These are phyloP conservation scores for Aspergillus sclerotioniger DNA, from an alignment of 495 filamentous ascomycete species.

Conservation along the genomic window DNA sequence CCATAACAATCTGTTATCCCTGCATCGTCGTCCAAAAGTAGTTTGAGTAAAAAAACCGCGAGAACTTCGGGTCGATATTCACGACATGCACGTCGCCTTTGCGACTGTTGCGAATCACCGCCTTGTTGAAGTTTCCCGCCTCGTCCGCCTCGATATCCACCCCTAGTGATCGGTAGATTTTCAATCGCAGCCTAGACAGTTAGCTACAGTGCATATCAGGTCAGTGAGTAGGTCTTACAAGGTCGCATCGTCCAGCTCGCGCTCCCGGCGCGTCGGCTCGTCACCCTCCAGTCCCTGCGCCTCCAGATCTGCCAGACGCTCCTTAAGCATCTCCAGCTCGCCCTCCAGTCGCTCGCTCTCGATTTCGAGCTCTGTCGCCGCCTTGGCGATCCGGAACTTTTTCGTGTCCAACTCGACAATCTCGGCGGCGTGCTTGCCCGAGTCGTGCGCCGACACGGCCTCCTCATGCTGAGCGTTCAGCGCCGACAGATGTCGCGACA, in stretches of 20 bases:
- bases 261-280: constrained; percentile 53
- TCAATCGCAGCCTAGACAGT: constrained; percentile 66
- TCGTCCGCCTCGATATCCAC: constrained; percentile 84
- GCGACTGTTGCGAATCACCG: constrained; percentile 78
- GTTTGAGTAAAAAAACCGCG: constrained; percentile 87
- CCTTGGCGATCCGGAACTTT: constrained; percentile 92
- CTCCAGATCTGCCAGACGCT: constrained; percentile 76
- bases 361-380: constrained; percentile 82
- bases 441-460: constrained; percentile 66
- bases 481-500: constrained; percentile 68
- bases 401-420: constrained; percentile 86
- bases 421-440: constrained; percentile 71
- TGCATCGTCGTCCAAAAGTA: constrained; percentile 93
- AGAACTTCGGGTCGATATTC: constrained; percentile 90
- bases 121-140: constrained; percentile 79
- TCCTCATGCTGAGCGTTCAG: constrained; percentile 69
- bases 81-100: constrained; percentile 94
- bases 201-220: constrained; percentile 12
- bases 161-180: constrained; percentile 86
- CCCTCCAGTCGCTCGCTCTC: constrained; percentile 83
- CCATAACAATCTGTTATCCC: constrained; percentile 26
- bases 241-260: constrained; percentile 59
- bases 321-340: constrained; percentile 74
- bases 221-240: constrained; percentile 32
- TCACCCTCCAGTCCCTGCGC: constrained; percentile 70